Conservation (phyloP, 1,284 basidiomycete genomes). For the Lentinula novae-zelandiae region DNA sequence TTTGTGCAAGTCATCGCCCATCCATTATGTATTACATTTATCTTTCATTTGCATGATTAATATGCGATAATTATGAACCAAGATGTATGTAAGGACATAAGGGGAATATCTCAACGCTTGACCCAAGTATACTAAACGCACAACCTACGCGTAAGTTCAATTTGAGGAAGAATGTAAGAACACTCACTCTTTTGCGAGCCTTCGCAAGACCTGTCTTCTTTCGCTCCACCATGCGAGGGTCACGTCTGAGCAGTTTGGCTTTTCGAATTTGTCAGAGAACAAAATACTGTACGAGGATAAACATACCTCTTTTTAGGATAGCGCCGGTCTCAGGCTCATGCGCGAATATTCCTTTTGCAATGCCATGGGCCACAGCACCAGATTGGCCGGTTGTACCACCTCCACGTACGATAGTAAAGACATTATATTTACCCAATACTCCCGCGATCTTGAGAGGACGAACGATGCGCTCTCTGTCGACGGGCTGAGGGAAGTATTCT, state of each 20-base stretch:
- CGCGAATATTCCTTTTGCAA: slow-evolving; percentile 78
- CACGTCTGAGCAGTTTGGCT: slow-evolving; percentile 88
- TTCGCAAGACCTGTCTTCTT: slow-evolving; percentile 94
- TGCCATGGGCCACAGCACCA: slow-evolving; percentile 82
- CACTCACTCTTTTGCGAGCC: slow-evolving; percentile 85
- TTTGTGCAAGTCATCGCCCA: slow-evolving; percentile 9
- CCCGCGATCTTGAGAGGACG: slow-evolving; percentile 85
- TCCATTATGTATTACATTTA: slow-evolving; percentile 14
- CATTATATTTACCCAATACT: slow-evolving; percentile 87
- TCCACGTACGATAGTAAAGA: slow-evolving; percentile 85
- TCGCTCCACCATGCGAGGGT: slow-evolving; percentile 96
- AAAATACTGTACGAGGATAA: background rate
- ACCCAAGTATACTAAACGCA: slow-evolving; percentile 81
- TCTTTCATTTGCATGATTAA: slow-evolving; percentile 11
- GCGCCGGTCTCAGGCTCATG: slow-evolving; percentile 64
- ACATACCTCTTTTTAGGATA: slow-evolving; percentile 72
- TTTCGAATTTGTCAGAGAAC: slow-evolving; percentile 17
- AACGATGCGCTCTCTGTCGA: slow-evolving; percentile 78
- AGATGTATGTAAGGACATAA: background rate
- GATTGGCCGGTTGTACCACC: slow-evolving; percentile 91
- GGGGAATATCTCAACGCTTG: slow-evolving; percentile 71
- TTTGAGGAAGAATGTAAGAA: slow-evolving; percentile 8
- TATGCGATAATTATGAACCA: slow-evolving; percentile 1
- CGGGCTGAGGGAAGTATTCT: slow-evolving; percentile 74
- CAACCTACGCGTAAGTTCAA: slow-evolving; percentile 9